Percentiles rank a stretch among this genome's conserved stretches.
These are phyloP conservation scores for Teunomyces gatunensis DNA, from an alignment of 805 yeast species.

Conservation along the genomic window DNA sequence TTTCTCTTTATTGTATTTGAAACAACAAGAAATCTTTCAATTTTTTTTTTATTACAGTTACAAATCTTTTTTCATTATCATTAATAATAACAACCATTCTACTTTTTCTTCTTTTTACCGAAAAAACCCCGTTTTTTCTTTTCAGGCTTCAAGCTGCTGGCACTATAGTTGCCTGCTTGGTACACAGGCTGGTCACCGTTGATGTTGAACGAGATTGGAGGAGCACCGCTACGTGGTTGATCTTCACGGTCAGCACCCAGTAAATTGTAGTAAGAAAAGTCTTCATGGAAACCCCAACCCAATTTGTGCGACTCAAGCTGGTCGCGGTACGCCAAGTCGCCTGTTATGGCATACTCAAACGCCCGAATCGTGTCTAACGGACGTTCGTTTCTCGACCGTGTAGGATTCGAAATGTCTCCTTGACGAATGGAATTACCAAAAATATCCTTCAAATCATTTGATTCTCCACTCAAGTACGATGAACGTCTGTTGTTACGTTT, in stretches of 20 bases:
- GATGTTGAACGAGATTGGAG: conserved; percentile 36
- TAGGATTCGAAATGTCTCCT: conserved; percentile 90
- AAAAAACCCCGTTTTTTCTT: conserved; percentile 69
- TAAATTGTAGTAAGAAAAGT: conserved; percentile 57
- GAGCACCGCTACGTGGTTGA: conserved; percentile 16
- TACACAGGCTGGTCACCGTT: conserved; percentile 40
- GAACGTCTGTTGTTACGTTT: conserved; percentile 39
- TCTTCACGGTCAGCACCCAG: conserved; percentile 30
- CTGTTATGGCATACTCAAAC: conserved; percentile 92
- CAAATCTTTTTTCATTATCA: neutral
- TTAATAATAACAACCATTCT: neutral
- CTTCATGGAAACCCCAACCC: conserved; percentile 87
- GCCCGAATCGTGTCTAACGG: conserved; percentile 94
- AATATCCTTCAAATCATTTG: conserved; percentile 66
- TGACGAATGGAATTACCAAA: conserved; percentile 78
- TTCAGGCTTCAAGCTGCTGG: conserved; percentile 40
- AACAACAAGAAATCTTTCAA: too few relatives aligned
- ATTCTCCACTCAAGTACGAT: conserved; percentile 44
- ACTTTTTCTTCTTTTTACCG: conserved; percentile 51
- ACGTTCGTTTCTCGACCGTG: conserved; percentile 90
- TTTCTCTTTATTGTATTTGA: too few relatives aligned
- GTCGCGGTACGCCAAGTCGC: conserved; percentile 75
- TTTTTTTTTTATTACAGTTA: neutral
- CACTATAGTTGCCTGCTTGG: conserved; percentile 61
- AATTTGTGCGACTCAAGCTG: conserved; percentile 73